Evolutionary conservation across 2,329 filamentous ascomycete species (phyloP), one percentile per base, ranked within the genome.

Genomic region (Colletotrichum brevisporum): DNA sequence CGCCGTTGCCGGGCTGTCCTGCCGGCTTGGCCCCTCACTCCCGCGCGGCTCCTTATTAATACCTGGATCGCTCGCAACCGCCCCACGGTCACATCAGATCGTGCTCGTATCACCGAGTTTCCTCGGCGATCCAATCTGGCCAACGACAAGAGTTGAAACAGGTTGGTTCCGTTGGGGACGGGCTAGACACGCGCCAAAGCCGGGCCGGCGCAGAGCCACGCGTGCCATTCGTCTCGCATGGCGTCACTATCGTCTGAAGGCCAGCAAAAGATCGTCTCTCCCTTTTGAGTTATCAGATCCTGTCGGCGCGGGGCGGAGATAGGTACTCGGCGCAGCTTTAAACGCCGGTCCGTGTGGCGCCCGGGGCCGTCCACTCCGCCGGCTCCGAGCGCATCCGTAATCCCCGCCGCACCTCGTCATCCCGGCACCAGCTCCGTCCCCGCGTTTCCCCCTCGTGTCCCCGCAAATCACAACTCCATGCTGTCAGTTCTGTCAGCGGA

Each of bases 21-120:
- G 48, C 26, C 18, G 51, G 13, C 51, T 53, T 31, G 10, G 27
- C 63, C 50, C 55, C 43, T 39, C 48, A 51, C 27, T 68, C 54
- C 66, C 66, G 61, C 66, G 54, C 54, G 66, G 53, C 39, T 65
- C 61, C 54, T 65, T 50, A 59, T 64, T 58, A 59, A 68, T 65
- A 26, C 45, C 45, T 0, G 21, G 16, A 9, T n/a, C 60, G 24
- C 15, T 5, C 12, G 9, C 4, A 36, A 36, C 31, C 10, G 31
- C 31, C 31, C 31, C 31, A 36, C 31, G 31, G 10, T 36, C 31
- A 36, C 31, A 36, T 36, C 31, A 36, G 31, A 36, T 10, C 10
- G 31, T 36, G 31, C 47, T 65, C 61, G 61, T 68, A 68, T 65
- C 65, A 54, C 65, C 65, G 65, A 68, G 61, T 31, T 27, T 41